phyloP scores from a whole-genome alignment of 176 grass and related monocot genomes.

The Triticum aestivum region DNA sequence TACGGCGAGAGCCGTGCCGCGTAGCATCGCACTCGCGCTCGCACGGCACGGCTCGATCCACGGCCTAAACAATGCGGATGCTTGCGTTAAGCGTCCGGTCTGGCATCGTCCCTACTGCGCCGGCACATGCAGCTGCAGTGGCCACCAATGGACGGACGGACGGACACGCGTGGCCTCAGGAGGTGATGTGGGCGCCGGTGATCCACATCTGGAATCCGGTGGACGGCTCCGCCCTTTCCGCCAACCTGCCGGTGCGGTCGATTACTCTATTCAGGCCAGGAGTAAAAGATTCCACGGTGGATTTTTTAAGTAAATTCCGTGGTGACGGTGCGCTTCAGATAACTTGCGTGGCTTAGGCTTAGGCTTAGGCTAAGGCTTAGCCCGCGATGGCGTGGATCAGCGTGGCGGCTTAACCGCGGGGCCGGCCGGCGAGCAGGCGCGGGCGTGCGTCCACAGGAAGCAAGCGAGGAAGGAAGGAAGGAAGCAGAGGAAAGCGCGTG shows the following conservation, averaged over 20 bases:
- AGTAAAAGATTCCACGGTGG: neutral
- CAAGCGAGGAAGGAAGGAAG: neutral
- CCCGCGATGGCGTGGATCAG: no score
- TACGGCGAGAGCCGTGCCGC: neutral
- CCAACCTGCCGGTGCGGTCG: neutral
- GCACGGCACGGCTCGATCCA: neutral
- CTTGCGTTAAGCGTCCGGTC: conserved; percentile 11
- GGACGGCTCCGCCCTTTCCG: neutral
- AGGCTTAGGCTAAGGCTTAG: no score
- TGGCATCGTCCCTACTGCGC: neutral
- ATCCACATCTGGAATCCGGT: conserved; percentile 24
- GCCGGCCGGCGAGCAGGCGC: neutral
- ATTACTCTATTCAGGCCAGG: neutral
- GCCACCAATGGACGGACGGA: neutral
- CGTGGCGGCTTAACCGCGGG: no score
- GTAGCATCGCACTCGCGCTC: neutral
- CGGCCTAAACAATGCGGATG: neutral
- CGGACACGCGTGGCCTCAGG: neutral
- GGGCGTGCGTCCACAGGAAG: neutral
- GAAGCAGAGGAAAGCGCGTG: neutral
- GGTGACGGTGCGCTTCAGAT: neutral
- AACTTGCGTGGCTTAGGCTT: neutral
- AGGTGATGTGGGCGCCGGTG: conserved; percentile 31
- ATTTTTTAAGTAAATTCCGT: neutral
- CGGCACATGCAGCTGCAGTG: conserved; percentile 7